phyloP scores from a whole-genome alignment of 2,329 filamentous ascomycete species.

The Fusarium incarnatum region DNA sequence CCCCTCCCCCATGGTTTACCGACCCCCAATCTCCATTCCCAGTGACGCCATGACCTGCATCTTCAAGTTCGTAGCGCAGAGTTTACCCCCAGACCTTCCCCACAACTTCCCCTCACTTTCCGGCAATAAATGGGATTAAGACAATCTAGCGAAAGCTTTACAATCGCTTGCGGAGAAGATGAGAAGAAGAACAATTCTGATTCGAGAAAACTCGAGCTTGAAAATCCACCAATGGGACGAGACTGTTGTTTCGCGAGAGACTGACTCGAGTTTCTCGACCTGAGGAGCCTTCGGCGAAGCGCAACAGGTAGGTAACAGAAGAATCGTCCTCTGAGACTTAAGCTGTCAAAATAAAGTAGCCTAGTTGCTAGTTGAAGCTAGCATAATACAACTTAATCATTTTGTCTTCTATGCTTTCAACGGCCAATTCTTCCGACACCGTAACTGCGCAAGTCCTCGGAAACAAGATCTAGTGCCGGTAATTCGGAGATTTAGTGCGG shows the following conservation, averaged over 20 bases:
- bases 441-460: conserved; percentile 2
- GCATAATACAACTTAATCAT: too few relatives aligned
- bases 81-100: conserved; percentile 20
- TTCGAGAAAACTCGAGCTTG: not conserved
- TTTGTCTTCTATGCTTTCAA: not conserved
- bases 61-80: not conserved
- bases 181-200: not conserved
- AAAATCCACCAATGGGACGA: not conserved
- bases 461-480: conserved; percentile 16
- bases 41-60: conserved; percentile 1
- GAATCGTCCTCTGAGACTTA: too few relatives aligned
- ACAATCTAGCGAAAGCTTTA: not conserved
- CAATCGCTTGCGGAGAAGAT: not conserved
- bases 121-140: not conserved
- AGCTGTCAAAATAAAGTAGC: too few relatives aligned
- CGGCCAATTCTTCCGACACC: not conserved
- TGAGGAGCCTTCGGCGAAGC: not conserved
- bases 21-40: conserved; percentile 9
- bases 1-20: not conserved
- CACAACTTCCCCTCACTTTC: conserved; percentile 23
- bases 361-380: too few relatives aligned
- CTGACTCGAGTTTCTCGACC: not conserved
- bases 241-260: not conserved
- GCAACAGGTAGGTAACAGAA: too few relatives aligned
- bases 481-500: not conserved